These are phyloP conservation scores for Chenopodium album DNA, from an alignment of 148 eudicot species.

Conservation along the genomic window DNA sequence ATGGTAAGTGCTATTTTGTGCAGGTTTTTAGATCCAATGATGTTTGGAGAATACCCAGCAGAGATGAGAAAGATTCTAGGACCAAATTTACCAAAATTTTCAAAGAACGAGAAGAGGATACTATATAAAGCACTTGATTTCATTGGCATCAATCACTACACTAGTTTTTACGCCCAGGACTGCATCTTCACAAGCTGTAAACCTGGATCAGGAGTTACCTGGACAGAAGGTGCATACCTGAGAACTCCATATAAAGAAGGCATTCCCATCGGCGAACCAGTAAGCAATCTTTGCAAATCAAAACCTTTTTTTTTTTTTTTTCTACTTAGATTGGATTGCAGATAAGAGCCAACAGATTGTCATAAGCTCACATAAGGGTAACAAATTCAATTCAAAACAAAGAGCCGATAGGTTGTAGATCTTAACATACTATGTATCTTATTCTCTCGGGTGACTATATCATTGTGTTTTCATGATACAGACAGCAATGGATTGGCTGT, in stretches of 20 bases:
- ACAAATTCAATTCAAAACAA: not conserved
- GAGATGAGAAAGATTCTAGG: slow-evolving; percentile 55
- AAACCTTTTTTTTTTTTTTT: too few relatives aligned
- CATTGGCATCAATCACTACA: slow-evolving; percentile 75
- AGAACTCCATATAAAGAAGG: slow-evolving; percentile 48
- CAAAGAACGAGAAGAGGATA: slow-evolving; percentile 31
- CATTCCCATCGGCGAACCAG: slow-evolving; percentile 62
- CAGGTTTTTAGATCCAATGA: slow-evolving; percentile 77
- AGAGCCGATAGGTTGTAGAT: too few relatives aligned
- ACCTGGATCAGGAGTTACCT: slow-evolving; percentile 44
- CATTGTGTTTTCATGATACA: slow-evolving; percentile 11
- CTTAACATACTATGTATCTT: too few relatives aligned
- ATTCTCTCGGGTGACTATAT: not conserved
- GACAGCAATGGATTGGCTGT: slow-evolving; percentile 71
- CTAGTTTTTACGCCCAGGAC: slow-evolving; percentile 61
- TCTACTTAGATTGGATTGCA: not conserved
- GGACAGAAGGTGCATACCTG: slow-evolving; percentile 51
- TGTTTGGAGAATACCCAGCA: slow-evolving; percentile 57
- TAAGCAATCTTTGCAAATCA: slow-evolving; percentile 27
- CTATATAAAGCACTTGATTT: slow-evolving; percentile 51
- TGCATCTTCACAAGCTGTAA: slow-evolving; percentile 61
- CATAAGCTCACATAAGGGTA: not conserved
- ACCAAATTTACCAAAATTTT: slow-evolving; percentile 48
- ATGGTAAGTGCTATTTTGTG: not conserved
- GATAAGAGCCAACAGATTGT: not conserved